Base-by-base conservation (phyloP, 1,139 yeast genomes). In the Yamadazyma jaroonii region DNA sequence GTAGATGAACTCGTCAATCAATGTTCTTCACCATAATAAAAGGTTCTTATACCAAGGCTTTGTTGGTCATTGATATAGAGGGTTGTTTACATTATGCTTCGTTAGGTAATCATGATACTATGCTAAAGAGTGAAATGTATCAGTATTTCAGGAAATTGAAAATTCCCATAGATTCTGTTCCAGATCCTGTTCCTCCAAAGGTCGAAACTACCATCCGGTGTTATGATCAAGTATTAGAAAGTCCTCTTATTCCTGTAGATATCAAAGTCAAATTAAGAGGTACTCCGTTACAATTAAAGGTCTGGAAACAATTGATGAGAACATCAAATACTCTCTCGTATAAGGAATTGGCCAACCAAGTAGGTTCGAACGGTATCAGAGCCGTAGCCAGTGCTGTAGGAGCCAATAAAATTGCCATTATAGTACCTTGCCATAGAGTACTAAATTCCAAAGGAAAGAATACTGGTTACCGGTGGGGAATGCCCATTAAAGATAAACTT, bases 401-500 rank as follows among this genome's bases (percentile, higher is more conserved):
- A 9, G 22, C 38, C 7, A 35, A 35, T 17, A 31, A 35, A 11
- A 7, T 31, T 5, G 38, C 38, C 3, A 4, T 35, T 4, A 12
- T 31, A 3, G 31, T 35, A 8, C 38, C 38, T 2, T 35, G 38
- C 31, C 38, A 35, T 31, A 14, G 38, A 10, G 38, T 35, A 10
- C 26, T 35, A 14, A 31, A 32, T 9, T 4, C 12, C 3, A 29
- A 31, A 15, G 38, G 38, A 11, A 25, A 35, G 10, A 35, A 31
- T 26, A 35, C 38, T 6, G 38, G 38, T 3, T 35, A 35, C 23
- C 31, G 31, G 14, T 35, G 38, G 38, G 38, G 38, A n/a, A 35
- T 13, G 6, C 14, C 25, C 6, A 24, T 35, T 6, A 35, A 35
- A 12, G 9, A 23, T 4, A 35, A 27, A 11, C 24, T 31, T 13